Base-by-base conservation (phyloP, 306 rosid species). In the Fragaria iinumae region DNA sequence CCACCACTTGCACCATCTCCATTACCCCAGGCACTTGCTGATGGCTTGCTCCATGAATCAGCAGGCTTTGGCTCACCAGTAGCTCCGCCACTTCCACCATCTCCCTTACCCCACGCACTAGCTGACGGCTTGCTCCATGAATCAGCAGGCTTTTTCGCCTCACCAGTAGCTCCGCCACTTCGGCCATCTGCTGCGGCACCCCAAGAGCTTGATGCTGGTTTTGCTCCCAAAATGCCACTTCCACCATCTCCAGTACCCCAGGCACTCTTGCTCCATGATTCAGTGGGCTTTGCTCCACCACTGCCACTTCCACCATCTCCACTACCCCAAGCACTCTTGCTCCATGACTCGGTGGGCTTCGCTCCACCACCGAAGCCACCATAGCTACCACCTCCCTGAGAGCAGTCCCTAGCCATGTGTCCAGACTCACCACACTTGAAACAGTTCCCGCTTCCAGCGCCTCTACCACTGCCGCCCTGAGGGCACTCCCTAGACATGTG, bases 11-110 rank as follows among this genome's bases (percentile, higher is more conserved):
- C 10, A 9, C 18, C 32, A 2, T 55, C 49, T 20, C 75, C 81
- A 76, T 78, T 78, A 9, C 85, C 92, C 92, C 91, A 85, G 3
- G 90, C 79, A 43, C 89, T 88, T 50, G 78, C 80, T 23, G 82
- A 81, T 18, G 63, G 32, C 36, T 81, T 79, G 45, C 77, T 72
- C 83, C 84, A 83, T 13, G 76, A 32, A 8, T 69, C 34, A 14
- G 62, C 50, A 17, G 74, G 25, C 12, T 49, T 32, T 49, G 44
- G 50, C 25, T 32, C 67, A 60, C 38, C 36, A 12, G 17, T 23
- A 55, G 62, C 62, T 18, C 27, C 56, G 12, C 32, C 38, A 59
- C 36, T 59, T 23, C 17, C 38, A 23, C 66, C 66, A 59, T 25
- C 34, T 57, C 32, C 63, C 12, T 21, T 25, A 10, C 67, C 39